Evolutionary conservation across 2,329 filamentous ascomycete species (phyloP).

Genomic region (Cladorrhinum sp.): DNA sequence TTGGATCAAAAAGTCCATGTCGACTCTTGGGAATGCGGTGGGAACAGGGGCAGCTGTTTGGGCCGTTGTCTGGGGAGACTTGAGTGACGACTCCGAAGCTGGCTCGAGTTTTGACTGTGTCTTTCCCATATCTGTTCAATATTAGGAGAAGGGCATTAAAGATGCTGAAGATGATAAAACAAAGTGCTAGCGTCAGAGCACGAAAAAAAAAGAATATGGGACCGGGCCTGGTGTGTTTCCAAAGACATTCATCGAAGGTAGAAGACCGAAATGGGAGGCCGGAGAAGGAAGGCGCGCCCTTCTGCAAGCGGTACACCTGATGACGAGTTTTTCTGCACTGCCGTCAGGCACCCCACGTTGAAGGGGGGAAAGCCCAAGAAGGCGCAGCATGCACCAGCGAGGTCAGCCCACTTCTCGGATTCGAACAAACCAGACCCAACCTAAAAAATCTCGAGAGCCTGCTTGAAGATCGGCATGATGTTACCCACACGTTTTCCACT

Average conservation of each 20-base stretch:
- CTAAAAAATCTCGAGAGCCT: not conserved
- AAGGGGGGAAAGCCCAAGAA: not conserved
- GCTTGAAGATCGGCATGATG: not conserved
- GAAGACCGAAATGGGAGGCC: not conserved
- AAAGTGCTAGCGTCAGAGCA: too few relatives aligned
- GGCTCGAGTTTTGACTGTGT: not conserved
- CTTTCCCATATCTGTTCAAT: not conserved
- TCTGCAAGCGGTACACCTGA: not conserved
- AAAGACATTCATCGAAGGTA: not conserved
- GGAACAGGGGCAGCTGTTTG: not conserved
- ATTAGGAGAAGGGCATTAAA: too few relatives aligned
- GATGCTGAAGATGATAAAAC: too few relatives aligned
- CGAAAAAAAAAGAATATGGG: not conserved
- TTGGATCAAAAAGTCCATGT: constrained; percentile 1
- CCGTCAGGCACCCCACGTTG: not conserved
- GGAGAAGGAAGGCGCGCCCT: not conserved
- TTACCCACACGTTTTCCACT: not conserved
- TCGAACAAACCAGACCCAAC: not conserved
- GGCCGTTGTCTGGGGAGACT: not conserved
- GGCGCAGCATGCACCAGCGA: not conserved
- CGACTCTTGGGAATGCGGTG: not conserved
- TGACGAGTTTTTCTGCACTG: not conserved
- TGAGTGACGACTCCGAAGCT: not conserved
- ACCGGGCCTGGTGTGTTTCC: not conserved
- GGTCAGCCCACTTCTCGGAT: too few relatives aligned